Conservation (phyloP, 148 eudicot species). For the Selenicereus undatus region DNA sequence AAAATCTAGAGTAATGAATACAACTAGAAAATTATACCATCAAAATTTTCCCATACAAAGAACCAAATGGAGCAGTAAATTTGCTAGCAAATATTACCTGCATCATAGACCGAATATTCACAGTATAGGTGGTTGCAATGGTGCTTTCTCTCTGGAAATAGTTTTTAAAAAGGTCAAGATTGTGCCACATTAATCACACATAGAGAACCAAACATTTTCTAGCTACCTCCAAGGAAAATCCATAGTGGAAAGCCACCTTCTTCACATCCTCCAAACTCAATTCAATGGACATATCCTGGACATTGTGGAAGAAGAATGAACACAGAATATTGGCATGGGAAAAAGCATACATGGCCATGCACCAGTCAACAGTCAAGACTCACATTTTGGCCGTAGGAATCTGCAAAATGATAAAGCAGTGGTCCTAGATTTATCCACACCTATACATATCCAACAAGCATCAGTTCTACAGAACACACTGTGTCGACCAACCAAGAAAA, state of each 20-base stretch:
- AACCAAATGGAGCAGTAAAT: neutral
- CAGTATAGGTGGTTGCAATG: conserved; percentile 77
- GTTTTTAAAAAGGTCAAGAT: neutral
- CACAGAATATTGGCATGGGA: neutral
- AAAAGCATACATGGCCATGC: neutral
- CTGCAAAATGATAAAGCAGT: conserved; percentile 95
- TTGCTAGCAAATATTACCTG: conserved; percentile 50
- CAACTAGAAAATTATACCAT: neutral
- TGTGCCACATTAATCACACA: neutral
- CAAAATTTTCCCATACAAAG: neutral
- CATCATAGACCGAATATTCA: conserved; percentile 92
- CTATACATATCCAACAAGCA: conserved; percentile 33
- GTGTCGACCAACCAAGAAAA: neutral
- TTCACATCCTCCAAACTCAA: conserved; percentile 94
- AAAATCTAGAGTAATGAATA: neutral
- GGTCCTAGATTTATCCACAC: conserved; percentile 99
- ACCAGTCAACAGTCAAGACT: conserved; percentile 24
- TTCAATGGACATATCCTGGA: conserved; percentile 95
- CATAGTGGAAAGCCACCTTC: conserved; percentile 65
- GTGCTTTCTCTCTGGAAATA: conserved; percentile 62
- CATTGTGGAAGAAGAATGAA: neutral
- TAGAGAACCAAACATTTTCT: neutral
- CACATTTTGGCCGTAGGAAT: conserved; percentile 77
- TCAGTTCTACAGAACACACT: neutral
- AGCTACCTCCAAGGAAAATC: conserved; percentile 80